phyloP scores from a whole-genome alignment of 2,329 filamentous ascomycete genomes.

The Fusarium algeriense region DNA sequence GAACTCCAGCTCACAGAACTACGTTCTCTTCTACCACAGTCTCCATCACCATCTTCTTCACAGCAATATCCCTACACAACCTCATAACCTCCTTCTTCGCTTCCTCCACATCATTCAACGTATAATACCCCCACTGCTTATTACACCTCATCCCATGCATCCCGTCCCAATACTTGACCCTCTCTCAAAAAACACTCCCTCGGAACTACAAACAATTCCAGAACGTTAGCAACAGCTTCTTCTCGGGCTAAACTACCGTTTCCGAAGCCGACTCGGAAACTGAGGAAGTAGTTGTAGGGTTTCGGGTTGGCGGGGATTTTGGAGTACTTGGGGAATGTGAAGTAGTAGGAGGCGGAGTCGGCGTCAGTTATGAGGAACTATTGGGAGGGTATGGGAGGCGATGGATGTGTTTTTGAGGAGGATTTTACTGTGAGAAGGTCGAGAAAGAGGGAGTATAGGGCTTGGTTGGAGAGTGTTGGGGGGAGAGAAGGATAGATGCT shows the following conservation, averaged over 20 bases:
- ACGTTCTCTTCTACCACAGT: no score
- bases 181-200: not conserved
- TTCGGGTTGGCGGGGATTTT: slow-evolving; percentile 4
- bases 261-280: not conserved
- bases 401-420: not conserved
- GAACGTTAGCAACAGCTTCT: not conserved
- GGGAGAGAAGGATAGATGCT: slow-evolving; percentile 1
- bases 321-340: not conserved
- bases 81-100: not conserved
- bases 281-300: not conserved
- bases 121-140: slow-evolving; percentile 12
- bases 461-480: not conserved
- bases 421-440: not conserved
- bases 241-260: rapidly evolving
- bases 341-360: not conserved
- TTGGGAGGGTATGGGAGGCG: not conserved
- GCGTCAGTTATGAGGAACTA: not conserved
- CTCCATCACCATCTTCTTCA: not conserved
- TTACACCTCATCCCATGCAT: not conserved
- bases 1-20: not conserved
- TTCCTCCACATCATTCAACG: not conserved
- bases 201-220: not conserved
- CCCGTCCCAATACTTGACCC: not conserved
- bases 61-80: not conserved
- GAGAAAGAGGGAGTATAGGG: not conserved